Conservation (phyloP, 2,329 filamentous ascomycete species). For the Arthroderma sp. region DNA sequence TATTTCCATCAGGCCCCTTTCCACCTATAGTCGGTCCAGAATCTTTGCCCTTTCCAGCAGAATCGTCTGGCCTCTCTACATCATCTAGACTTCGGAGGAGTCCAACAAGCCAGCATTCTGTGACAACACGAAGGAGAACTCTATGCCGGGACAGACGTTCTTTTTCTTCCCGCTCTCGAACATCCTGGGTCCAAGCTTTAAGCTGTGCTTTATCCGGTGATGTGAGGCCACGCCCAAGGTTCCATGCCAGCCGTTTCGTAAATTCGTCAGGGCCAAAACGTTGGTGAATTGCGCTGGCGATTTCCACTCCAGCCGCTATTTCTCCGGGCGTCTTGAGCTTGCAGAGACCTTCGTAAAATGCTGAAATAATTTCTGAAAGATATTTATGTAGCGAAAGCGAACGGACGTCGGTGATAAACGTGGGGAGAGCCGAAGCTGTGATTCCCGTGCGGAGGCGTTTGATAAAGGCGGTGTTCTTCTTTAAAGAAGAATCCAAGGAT, state of each 20-base stretch:
- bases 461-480: slow-evolving; percentile 97
- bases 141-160: slow-evolving; percentile 79
- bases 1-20: slow-evolving; percentile 42
- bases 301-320: slow-evolving; percentile 80
- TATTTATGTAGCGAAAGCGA: slow-evolving; percentile 91
- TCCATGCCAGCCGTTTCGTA: slow-evolving; percentile 83
- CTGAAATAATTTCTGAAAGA: slow-evolving; percentile 90
- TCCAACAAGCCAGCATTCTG: slow-evolving; percentile 89
- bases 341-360: slow-evolving; percentile 87
- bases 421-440: slow-evolving; percentile 62
- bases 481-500: slow-evolving; percentile 84
- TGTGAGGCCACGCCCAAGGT: slow-evolving; percentile 78
- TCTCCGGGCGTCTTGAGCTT: slow-evolving; percentile 86
- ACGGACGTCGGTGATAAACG: slow-evolving; percentile 81
- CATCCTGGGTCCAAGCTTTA: slow-evolving; percentile 66
- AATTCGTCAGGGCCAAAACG: slow-evolving; percentile 85
- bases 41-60: slow-evolving; percentile 43
- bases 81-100: slow-evolving; percentile 71
- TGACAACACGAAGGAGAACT: slow-evolving; percentile 75
- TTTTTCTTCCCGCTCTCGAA: slow-evolving; percentile 90
- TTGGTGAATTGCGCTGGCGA: slow-evolving; percentile 89
- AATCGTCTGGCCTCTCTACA: slow-evolving; percentile 52
- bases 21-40: slow-evolving; percentile 26
- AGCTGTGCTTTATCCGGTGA: slow-evolving; percentile 77
- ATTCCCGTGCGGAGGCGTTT: slow-evolving; percentile 88